A percentile compares a stretch with the other conserved stretches of the same genome.
Conservation (phyloP, 176 grass and related monocot genomes). For the Alloteropsis semialata region DNA sequence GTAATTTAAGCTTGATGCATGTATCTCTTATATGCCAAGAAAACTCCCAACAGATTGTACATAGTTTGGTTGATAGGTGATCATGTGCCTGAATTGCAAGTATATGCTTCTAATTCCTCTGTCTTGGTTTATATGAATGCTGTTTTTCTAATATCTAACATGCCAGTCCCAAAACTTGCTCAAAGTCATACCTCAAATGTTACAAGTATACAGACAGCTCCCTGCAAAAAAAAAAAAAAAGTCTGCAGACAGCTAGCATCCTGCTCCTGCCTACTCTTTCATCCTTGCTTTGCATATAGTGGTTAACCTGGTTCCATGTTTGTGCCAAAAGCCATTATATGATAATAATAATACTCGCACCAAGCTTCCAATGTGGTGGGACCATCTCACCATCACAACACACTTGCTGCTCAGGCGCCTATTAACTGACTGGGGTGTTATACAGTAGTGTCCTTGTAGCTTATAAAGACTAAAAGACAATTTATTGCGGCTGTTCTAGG, state of each 20-base stretch:
- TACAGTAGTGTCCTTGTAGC: background rate
- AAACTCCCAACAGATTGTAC: background rate
- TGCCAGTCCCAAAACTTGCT: background rate
- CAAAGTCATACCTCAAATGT: background rate
- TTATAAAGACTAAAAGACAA: background rate
- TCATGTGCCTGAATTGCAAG: background rate
- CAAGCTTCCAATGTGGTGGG: background rate
- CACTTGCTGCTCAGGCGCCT: background rate
- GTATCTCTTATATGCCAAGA: background rate
- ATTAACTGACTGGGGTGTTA: background rate
- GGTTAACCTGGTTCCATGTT: background rate
- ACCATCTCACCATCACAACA: background rate
- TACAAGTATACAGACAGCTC: too few species aligned
- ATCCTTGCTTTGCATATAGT: background rate
- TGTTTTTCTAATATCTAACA: background rate
- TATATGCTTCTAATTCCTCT: background rate
- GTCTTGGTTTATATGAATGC: background rate
- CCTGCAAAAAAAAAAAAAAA: too few species aligned
- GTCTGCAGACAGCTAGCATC: background rate
- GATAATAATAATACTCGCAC: background rate
- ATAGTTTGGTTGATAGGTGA: background rate
- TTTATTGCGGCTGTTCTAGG: background rate
- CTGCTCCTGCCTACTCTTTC: background rate
- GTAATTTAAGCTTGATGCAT: constrained; percentile 26
- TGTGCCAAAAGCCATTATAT: background rate